phyloP scores from a whole-genome alignment of 169 alveolate genomes.

The Cystoisospora suis region DNA sequence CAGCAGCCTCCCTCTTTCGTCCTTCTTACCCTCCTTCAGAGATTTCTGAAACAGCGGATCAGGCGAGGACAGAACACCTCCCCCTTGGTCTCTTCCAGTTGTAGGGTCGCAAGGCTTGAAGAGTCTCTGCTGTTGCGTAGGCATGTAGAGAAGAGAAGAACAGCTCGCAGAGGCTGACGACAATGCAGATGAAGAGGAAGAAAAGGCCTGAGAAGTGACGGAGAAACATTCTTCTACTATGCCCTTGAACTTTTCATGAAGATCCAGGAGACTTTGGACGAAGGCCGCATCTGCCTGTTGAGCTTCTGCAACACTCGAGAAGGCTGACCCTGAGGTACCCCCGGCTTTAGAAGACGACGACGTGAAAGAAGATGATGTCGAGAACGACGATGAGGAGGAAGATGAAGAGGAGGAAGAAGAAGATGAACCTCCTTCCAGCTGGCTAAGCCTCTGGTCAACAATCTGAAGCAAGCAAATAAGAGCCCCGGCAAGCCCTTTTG shows the following conservation, averaged over 20 bases:
- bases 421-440: not conserved
- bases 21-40: conserved; percentile 66
- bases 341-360: not conserved
- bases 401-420: not conserved
- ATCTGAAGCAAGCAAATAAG: not conserved
- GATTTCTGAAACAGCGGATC: conserved; percentile 71
- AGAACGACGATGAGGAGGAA: not conserved
- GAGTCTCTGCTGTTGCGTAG: not conserved
- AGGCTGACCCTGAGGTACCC: not conserved
- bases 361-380: not conserved
- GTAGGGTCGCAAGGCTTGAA: not conserved
- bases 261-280: conserved; percentile 61
- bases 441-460: conserved; percentile 10
- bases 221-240: conserved; percentile 60
- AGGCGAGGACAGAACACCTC: not conserved
- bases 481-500: not conserved
- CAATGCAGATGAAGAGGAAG: not conserved
- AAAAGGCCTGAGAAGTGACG: not conserved
- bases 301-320: conserved; percentile 54
- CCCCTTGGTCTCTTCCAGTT: not conserved
- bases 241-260: conserved; percentile 55
- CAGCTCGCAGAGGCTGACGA: conserved; percentile 35
- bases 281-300: conserved; percentile 62
- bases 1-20: not conserved
- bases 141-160: not conserved